These are phyloP conservation scores for Auxenochlorella pyrenoidosa DNA, from an alignment of 139 green algal species.

Conservation along the genomic window DNA sequence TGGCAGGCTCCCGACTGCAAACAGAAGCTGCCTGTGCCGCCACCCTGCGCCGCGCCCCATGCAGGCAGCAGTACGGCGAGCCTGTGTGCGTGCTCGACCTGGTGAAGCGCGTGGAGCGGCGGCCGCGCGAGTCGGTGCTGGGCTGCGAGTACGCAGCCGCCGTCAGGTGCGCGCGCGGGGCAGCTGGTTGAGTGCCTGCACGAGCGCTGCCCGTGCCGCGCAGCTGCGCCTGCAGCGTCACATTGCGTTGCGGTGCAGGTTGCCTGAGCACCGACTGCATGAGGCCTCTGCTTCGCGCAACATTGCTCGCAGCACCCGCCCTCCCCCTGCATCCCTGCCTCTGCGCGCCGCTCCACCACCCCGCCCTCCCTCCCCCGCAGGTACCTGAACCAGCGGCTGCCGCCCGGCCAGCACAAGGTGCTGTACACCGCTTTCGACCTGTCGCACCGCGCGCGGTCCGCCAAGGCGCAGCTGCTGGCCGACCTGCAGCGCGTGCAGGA, in stretches of 20 bases:
- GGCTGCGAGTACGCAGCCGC: conserved; percentile 79
- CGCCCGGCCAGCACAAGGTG: not conserved
- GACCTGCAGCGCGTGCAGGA: conserved; percentile 62
- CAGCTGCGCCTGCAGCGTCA: no score
- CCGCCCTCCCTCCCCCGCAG: not conserved
- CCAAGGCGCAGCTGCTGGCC: conserved; percentile 66
- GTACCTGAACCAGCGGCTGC: conserved; percentile 24
- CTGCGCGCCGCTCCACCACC: not conserved
- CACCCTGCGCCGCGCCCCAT: not conserved
- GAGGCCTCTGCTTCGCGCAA: no score
- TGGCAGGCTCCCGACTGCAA: no score
- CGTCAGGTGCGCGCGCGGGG: conserved; percentile 55
- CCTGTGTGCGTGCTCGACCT: conserved; percentile 92
- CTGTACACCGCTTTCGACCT: conserved; percentile 29
- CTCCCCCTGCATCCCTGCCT: not conserved
- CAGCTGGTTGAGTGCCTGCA: no score
- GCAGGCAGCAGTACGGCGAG: conserved; percentile 76
- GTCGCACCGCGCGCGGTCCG: conserved; percentile 73
- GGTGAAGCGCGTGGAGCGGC: conserved; percentile 79
- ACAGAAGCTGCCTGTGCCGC: no score
- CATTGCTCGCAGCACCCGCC: no score
- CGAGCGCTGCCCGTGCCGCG: no score
- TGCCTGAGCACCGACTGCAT: no score
- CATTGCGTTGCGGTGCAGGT: no score
- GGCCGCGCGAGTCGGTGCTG: conserved; percentile 88